Evolutionary conservation across 1,284 basidiomycete genomes (phyloP), one percentile per base, ranked within the genome.

Genomic region (Earliella scabrosa): DNA sequence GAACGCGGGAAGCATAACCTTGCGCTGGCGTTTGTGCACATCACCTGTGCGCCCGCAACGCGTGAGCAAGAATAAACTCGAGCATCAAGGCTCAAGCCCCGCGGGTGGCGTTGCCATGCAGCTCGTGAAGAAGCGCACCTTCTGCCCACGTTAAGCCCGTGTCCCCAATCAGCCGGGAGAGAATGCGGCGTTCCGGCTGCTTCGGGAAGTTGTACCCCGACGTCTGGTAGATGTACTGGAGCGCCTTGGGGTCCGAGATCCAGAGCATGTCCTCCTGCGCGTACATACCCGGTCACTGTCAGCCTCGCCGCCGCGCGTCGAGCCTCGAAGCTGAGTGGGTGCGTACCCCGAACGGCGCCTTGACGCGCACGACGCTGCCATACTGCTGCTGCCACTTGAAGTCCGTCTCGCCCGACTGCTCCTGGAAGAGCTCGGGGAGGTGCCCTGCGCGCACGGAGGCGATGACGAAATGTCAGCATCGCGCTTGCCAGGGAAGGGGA

Each of bases 321-420:
- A n/a, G n/a, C n/a, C n/a, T n/a, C n/a, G n/a, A n/a, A 20, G 1
- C n/a, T 10, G 4, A 34, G 18, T 20, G n/a, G 10, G 36, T 39
- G 35, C 36, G n/a, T 45, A 82, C 82, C 36, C 81, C 79, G 54
- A 82, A 75, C n/a, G 78, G 71, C 4, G 78, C 81, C 63, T 81
- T 80, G 43, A 83, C 64, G 43, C 77, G 78, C 45, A 78, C 76
- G 9, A 83, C 70, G 54, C 78, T 76, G 1, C 82, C 82, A 57
- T 74, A 83, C 48, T 70, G 63, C 24, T 66, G 68, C 60, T 80
- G 77, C 70, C 80, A 82, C 63, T 76, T 79, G 64, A 82, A 79
- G 58, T 85, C 82, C 11, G 76, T 76, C 16, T 73, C 73, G 3
- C 76, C 82, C 9, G 75, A 80, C 62, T 81, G 76, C 54, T 76